Evolutionary conservation across 1,284 basidiomycete species (phyloP).

Genomic region (Rhodotorula sp.): DNA sequence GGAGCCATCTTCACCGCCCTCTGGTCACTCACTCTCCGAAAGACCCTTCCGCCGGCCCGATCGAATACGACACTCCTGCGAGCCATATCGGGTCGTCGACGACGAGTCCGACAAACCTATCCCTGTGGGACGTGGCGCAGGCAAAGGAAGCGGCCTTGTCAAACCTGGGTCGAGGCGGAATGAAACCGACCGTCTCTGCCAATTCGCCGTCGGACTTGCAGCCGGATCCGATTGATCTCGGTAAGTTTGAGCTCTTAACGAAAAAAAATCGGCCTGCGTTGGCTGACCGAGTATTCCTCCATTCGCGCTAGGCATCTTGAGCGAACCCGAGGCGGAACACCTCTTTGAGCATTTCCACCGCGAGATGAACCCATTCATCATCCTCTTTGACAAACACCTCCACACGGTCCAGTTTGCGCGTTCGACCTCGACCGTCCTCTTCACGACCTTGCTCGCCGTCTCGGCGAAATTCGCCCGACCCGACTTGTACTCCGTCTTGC

Average conservation of each 20-base stretch:
- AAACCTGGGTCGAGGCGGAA: constrained; percentile 3
- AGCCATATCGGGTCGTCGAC: background rate
- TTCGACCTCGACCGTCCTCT: constrained; percentile 70
- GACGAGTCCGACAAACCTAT: constrained; percentile 18
- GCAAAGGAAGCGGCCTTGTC: constrained; percentile 22
- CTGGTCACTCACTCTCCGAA: background rate
- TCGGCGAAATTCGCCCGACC: constrained; percentile 79
- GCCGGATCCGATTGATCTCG: constrained; percentile 23
- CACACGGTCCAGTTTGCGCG: constrained; percentile 73
- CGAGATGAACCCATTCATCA: constrained; percentile 18
- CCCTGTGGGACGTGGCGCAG: constrained; percentile 19
- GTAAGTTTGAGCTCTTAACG: background rate
- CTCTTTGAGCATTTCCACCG: constrained; percentile 32
- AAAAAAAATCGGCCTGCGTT: background rate
- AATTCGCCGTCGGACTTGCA: background rate
- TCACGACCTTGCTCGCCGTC: constrained; percentile 76
- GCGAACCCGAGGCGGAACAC: constrained; percentile 20
- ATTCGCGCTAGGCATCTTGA: background rate
- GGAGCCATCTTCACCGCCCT: background rate
- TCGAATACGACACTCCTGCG: background rate
- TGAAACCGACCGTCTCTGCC: background rate
- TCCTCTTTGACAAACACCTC: constrained; percentile 47
- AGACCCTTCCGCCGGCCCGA: constrained; percentile 1
- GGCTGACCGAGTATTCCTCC: background rate
- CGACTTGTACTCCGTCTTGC: constrained; percentile 63